Percentiles rank a stretch among this genome's conserved stretches.
These are phyloP conservation scores for Cenchrus purpureus DNA, from an alignment of 176 grass and related monocot genomes.

Conservation along the genomic window DNA sequence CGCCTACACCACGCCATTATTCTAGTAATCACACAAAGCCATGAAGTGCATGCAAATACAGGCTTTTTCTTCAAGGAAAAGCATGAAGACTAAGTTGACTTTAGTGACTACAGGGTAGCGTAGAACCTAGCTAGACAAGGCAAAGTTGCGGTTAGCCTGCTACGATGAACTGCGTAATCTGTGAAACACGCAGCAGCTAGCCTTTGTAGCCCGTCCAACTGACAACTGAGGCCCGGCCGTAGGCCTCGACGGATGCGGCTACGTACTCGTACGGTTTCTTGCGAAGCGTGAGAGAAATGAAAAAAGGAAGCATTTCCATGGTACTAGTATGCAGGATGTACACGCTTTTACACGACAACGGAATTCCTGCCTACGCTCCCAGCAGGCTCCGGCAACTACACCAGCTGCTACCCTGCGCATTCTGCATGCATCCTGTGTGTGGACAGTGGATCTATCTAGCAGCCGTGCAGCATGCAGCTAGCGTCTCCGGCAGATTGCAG, in stretches of 20 bases:
- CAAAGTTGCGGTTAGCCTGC: not conserved
- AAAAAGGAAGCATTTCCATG: not conserved
- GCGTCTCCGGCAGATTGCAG: not conserved
- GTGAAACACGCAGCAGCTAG: constrained; percentile 6
- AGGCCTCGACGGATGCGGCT: constrained; percentile 30
- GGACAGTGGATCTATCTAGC: not conserved
- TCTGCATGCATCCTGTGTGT: not conserved
- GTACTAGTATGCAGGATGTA: constrained; percentile 1
- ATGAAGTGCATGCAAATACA: not conserved
- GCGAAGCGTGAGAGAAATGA: not conserved
- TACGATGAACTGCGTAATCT: not conserved
- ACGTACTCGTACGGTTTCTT: not conserved
- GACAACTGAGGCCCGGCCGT: not conserved
- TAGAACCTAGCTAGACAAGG: too few relatives aligned
- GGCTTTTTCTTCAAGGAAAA: not conserved
- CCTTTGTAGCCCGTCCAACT: not conserved
- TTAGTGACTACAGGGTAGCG: not conserved
- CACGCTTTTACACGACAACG: constrained; percentile 29
- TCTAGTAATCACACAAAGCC: too few relatives aligned
- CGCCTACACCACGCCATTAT: too few relatives aligned
- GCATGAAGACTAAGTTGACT: constrained; percentile 8
- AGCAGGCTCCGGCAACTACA: not conserved
- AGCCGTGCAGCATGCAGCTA: not conserved
- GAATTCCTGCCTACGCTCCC: constrained; percentile 18
- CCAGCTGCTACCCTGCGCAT: not conserved